Base-by-base conservation (phyloP, 1,284 basidiomycete genomes). In the Microbotryomycetes sp. region DNA sequence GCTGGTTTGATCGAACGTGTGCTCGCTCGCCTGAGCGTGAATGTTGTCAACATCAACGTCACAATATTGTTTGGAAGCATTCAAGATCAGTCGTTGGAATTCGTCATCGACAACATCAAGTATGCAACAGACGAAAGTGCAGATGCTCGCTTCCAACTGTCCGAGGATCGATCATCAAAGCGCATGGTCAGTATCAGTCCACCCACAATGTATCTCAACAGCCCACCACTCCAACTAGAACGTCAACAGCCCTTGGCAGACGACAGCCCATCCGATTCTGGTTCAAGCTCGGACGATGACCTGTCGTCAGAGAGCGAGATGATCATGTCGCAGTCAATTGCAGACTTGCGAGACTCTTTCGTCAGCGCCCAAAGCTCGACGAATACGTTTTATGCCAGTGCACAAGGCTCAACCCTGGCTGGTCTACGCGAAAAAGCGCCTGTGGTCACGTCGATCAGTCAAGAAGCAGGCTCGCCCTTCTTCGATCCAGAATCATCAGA, bases 1-100 rank as follows among this genome's bases (percentile, higher is more conserved):
- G 87, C 92, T 22, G 82, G 84, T 31, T 80, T 94, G 49, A 85
- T 93, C 52, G 91, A 94, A 74, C 81, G 86, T 15, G 79, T 96
- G 3, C 81, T 96, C 15, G 83, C 89, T 9, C 82, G 87, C 62
- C 87, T 97, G 68, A 83, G 88, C 66, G 86, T 91, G 71, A 84
- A 85, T 67, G 86, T 87, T n/a, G n/a, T n/a, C n/a, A n/a, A n/a
- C n/a, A n/a, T n/a, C n/a, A n/a, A n/a, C n/a, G n/a, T n/a, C n/a
- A n/a, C n/a, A n/a, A n/a, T n/a, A n/a, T n/a, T n/a, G n/a, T n/a
- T n/a, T n/a, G n/a, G n/a, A n/a, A n/a, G n/a, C n/a, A n/a, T n/a
- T n/a, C n/a, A n/a, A n/a, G n/a, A n/a, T n/a, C n/a, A n/a, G n/a
- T n/a, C n/a, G n/a, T n/a, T n/a, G n/a, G n/a, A n/a, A n/a, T n/a